Evolutionary conservation across 192 early-diverging fungal genomes (phyloP), one percentile per base, ranked within the genome.

Genomic region (Podila epicladia): DNA sequence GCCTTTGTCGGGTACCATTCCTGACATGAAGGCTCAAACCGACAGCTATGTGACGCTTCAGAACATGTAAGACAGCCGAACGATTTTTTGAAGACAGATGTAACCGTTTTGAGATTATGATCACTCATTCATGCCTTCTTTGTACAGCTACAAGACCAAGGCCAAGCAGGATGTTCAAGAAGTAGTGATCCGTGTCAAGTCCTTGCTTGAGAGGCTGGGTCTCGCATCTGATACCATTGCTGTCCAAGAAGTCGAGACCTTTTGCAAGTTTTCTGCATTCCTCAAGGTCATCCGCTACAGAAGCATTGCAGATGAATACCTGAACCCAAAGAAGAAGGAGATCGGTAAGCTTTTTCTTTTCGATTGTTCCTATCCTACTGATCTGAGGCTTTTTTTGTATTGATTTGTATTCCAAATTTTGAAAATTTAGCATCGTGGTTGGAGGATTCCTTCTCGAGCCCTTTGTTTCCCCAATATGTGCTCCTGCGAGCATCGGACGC

Each of bases 21-120:
- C 98, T 0, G 98, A 99, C 82, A 99, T 99, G 98, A 98, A 99
- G 79, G 89, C 98, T 8, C 95, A 99, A 73, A 98, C 97, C 2
- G 87, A 88, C 28, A 91, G 92, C 45, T 99, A 93, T 80, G 91
- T 99, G 20, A 82, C 74, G 9, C 83, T 99, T 62, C 96, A 97
- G 82, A 93, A 88, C 59, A 84, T 97, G 91, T 94, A 89, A 55
- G 87, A 20, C 15, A 57, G 9, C 5, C 22, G 32, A 45, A 48
- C 8, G 59, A 33, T 24, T 31, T 17, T 53, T 64, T 37, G 32
- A 9, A 9, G 7, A 9, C 17, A 24, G 24, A 55, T 7, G 0
- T 22, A 9, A 9, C 24, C 6, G 1, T 8, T 55, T 3, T n/a
- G 17, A 55, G 53, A 29, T 22, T 37, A 37, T 0, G 12, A 20